Conservation (phyloP, 345 rosid species). For the Odontarrhena argentea region DNA sequence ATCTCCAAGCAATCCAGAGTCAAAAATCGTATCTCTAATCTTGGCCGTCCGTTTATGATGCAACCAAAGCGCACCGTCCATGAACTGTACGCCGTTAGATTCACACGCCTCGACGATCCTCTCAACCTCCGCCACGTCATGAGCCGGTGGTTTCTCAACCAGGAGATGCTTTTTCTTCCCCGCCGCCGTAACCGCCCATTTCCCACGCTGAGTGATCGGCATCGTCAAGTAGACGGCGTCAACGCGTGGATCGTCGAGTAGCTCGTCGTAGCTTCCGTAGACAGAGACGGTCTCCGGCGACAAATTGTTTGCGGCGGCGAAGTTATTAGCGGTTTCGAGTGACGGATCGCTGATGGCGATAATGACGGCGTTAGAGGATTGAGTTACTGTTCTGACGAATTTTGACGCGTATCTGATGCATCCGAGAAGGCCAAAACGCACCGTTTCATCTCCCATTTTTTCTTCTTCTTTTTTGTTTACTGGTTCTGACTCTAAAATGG, state of each 20-base stretch:
- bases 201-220: constrained; percentile 53
- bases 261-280: constrained; percentile 61
- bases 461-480: background rate
- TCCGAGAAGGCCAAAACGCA: constrained; percentile 67
- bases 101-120: constrained; percentile 59
- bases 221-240: constrained; percentile 70
- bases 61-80: constrained; percentile 81
- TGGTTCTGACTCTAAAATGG: too few species aligned
- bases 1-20: constrained; percentile 52
- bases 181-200: constrained; percentile 66
- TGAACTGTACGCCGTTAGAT: constrained; percentile 66
- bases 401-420: constrained; percentile 59
- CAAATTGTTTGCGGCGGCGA: constrained; percentile 51
- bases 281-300: constrained; percentile 41
- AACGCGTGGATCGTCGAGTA: constrained; percentile 52
- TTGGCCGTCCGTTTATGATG: constrained; percentile 67
- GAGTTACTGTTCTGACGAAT: constrained; percentile 56
- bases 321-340: constrained; percentile 53
- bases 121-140: constrained; percentile 57
- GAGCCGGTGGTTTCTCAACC: constrained; percentile 68
- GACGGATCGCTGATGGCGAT: constrained; percentile 63
- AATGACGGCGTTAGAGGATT: constrained; percentile 52
- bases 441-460: constrained; percentile 41
- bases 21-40: constrained; percentile 52
- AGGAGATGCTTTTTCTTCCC: constrained; percentile 60